These are phyloP conservation scores for Claviceps quebecensis DNA, from an alignment of 2,329 filamentous ascomycete genomes.

Conservation along the genomic window DNA sequence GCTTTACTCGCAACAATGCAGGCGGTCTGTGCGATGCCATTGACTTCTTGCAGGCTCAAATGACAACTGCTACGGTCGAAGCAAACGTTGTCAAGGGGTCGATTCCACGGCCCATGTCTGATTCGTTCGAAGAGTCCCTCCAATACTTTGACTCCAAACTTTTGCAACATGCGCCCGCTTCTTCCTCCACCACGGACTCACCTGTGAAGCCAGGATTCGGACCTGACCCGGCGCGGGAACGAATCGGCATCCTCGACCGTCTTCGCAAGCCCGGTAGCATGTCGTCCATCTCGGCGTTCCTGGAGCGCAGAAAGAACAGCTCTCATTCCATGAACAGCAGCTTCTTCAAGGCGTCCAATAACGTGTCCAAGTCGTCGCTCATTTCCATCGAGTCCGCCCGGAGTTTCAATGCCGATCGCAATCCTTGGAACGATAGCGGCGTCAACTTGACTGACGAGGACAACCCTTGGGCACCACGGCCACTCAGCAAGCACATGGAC, in stretches of 20 bases:
- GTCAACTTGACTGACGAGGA: constrained; percentile 90
- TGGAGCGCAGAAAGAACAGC: constrained; percentile 89
- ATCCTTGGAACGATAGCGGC: constrained; percentile 96
- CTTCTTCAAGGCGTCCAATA: constrained; percentile 85
- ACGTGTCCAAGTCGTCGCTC: constrained; percentile 86
- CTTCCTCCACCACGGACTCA: constrained; percentile 68
- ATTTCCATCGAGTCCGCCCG: constrained; percentile 92
- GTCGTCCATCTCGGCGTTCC: constrained; percentile 88
- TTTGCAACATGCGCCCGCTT: constrained; percentile 76
- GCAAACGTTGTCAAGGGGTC: constrained; percentile 76
- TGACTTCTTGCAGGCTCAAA: constrained; percentile 76
- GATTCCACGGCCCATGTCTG: constrained; percentile 96
- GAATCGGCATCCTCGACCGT: constrained; percentile 75
- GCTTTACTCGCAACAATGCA: constrained; percentile 92
- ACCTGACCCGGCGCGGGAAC: constrained; percentile 66
- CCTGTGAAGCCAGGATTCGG: constrained; percentile 76
- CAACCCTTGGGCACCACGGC: constrained; percentile 47
- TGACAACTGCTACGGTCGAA: constrained; percentile 83
- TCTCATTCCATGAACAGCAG: constrained; percentile 67
- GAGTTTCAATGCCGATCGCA: constrained; percentile 79
- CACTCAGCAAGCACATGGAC: constrained; percentile 51
- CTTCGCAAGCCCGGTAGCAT: constrained; percentile 91
- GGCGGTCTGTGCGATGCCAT: constrained; percentile 91
- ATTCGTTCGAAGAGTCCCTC: constrained; percentile 93
- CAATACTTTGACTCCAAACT: constrained; percentile 97